A percentile compares a stretch with the other conserved stretches of the same genome.
phyloP scores from a whole-genome alignment of 495 filamentous ascomycete genomes.

The Aspergillus baeticus region DNA sequence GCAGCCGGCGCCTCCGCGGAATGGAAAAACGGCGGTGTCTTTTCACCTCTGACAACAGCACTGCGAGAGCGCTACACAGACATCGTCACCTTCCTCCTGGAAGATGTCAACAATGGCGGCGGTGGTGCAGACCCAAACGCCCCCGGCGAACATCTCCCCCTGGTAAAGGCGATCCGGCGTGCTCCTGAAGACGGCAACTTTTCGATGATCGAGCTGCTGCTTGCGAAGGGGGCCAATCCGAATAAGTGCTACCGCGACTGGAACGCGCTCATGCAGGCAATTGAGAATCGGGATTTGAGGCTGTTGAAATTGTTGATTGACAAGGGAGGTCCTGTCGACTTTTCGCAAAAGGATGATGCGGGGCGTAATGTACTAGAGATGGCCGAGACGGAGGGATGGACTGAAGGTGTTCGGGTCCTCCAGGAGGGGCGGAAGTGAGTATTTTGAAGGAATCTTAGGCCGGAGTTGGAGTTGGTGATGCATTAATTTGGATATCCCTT shows the following conservation, averaged over 20 bases:
- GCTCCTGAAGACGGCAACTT: conserved; percentile 38
- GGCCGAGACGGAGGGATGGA: too few species aligned
- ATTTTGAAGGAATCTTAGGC: too few species aligned
- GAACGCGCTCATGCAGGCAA: conserved; percentile 47
- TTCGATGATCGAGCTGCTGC: conserved; percentile 6
- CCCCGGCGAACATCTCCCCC: conserved; percentile 53
- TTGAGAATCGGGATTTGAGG: conserved; percentile 33
- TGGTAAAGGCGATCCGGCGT: conserved; percentile 53
- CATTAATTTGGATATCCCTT: too few species aligned
- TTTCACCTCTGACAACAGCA: conserved; percentile 54
- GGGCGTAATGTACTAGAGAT: too few species aligned
- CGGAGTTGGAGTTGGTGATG: too few species aligned
- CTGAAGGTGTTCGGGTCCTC: too few species aligned
- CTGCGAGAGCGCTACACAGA: conserved; percentile 50
- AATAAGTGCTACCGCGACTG: conserved; percentile 54
- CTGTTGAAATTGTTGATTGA: conserved; percentile 45
- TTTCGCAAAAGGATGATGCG: too few species aligned
- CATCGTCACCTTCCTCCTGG: conserved; percentile 49
- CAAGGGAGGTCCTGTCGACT: conserved; percentile 22
- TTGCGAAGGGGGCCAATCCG: conserved; percentile 52
- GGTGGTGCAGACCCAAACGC: conserved; percentile 45
- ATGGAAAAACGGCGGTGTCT: conserved; percentile 56
- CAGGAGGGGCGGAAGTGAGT: too few species aligned
- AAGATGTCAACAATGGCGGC: conserved; percentile 32
- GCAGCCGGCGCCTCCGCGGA: conserved; percentile 39